phyloP scores from a whole-genome alignment of 2,329 filamentous ascomycete genomes.

The Teratosphaeria pseudoeucalypti region DNA sequence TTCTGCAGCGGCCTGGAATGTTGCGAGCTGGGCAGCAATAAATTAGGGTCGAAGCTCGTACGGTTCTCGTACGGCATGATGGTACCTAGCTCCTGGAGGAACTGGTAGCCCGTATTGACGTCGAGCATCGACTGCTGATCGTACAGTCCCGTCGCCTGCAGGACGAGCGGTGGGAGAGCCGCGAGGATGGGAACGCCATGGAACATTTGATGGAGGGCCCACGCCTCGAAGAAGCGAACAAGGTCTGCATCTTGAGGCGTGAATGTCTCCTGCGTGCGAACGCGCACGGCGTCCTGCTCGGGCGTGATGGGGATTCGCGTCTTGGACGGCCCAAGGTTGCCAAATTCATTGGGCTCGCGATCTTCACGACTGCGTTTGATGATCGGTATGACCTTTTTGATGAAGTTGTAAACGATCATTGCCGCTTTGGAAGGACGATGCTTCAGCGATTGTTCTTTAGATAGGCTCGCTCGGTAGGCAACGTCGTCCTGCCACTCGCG shows the following conservation, averaged over 20 bases:
- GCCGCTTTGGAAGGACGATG: slow-evolving; percentile 13
- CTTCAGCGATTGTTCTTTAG: slow-evolving; percentile 4
- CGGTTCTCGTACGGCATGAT: slow-evolving; percentile 62
- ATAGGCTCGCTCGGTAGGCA: slow-evolving; percentile 18
- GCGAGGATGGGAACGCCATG: slow-evolving; percentile 43
- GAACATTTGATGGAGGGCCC: slow-evolving; percentile 51
- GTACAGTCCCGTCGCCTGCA: slow-evolving; percentile 55
- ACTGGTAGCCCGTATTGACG: slow-evolving; percentile 46
- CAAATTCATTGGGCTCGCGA: slow-evolving; percentile 25
- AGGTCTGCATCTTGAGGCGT: slow-evolving; percentile 44
- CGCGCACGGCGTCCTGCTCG: slow-evolving; percentile 15
- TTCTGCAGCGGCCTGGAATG: slow-evolving; percentile 34
- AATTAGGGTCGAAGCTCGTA: slow-evolving; percentile 47
- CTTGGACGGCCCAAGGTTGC: slow-evolving; percentile 31
- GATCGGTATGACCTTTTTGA: slow-evolving; percentile 31
- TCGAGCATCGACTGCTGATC: slow-evolving; percentile 39
- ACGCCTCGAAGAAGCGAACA: slow-evolving; percentile 59
- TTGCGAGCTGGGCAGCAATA: slow-evolving; percentile 42
- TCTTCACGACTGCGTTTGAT: slow-evolving; percentile 29
- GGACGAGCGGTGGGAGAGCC: slow-evolving; percentile 52
- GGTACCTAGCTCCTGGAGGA: slow-evolving; percentile 66
- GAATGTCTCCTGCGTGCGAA: slow-evolving; percentile 30
- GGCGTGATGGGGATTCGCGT: slow-evolving; percentile 14
- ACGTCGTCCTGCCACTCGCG: slow-evolving; percentile 44
- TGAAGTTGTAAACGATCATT: slow-evolving; percentile 27